Percentiles rank a stretch among this genome's conserved stretches.
Conservation (phyloP, 805 yeast species). For the Lipomyces mesembrius region DNA sequence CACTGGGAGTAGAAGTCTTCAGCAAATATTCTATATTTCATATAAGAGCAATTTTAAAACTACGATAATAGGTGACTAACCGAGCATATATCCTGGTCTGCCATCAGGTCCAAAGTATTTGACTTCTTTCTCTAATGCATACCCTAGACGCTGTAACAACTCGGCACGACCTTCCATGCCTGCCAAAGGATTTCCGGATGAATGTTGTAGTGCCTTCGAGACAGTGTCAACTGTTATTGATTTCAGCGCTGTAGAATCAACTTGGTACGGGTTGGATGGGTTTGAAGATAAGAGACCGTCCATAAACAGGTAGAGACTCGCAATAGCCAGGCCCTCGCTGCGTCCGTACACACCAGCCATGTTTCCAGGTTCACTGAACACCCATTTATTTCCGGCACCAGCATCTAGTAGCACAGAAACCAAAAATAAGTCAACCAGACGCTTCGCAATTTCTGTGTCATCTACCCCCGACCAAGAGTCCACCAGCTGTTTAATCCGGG, state of each 20-base stretch:
- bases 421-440: constrained; percentile 61
- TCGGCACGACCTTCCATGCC: constrained; percentile 61
- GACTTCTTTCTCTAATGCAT: constrained; percentile 49
- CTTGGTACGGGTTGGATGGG: constrained; percentile 47
- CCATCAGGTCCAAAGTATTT: constrained; percentile 55
- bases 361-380: constrained; percentile 49
- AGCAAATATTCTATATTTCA: constrained; percentile 50
- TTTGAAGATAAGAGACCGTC: constrained; percentile 53
- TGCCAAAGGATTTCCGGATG: constrained; percentile 53
- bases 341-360: constrained; percentile 48
- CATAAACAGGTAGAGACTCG: constrained; percentile 59
- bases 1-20: constrained; percentile 25
- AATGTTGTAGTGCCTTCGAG: constrained; percentile 52
- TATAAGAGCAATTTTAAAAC: neutral
- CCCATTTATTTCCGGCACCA: constrained; percentile 69
- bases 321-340: constrained; percentile 70
- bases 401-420: constrained; percentile 69
- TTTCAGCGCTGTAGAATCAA: constrained; percentile 52
- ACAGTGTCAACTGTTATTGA: constrained; percentile 48
- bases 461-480: constrained; percentile 46
- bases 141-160: constrained; percentile 55
- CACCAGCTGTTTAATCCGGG: constrained; percentile 54
- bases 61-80: constrained; percentile 3
- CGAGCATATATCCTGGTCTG: constrained; percentile 58
- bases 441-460: constrained; percentile 55